A percentile compares a stretch with the other conserved stretches of the same genome.
Conservation (phyloP, 768 basidiomycete species). For the Pulveroboletus sp. region DNA sequence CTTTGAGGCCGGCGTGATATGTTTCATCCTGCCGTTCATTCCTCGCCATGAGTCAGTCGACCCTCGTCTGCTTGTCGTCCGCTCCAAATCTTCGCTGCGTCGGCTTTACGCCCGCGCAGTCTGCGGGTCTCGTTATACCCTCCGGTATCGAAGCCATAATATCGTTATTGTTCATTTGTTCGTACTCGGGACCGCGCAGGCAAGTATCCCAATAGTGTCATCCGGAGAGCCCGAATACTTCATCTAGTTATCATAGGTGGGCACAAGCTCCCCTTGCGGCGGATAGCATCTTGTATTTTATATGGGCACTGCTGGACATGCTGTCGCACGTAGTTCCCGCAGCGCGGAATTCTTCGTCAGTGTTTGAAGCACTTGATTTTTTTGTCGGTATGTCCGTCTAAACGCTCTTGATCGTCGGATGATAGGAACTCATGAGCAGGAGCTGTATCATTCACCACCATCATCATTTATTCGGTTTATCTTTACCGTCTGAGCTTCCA, state of each 20-base stretch:
- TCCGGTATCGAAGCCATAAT: conserved; percentile 60
- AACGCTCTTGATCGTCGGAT: not conserved
- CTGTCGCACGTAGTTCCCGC: conserved; percentile 53
- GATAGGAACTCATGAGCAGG: conserved; percentile 27
- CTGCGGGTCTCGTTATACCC: conserved; percentile 54
- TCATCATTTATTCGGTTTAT: conserved; percentile 60
- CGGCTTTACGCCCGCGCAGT: conserved; percentile 45
- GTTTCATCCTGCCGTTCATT: conserved; percentile 24
- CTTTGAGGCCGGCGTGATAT: conserved; percentile 32
- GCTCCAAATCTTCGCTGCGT: conserved; percentile 70
- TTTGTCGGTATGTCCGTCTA: conserved; percentile 49
- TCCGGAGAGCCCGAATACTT: not conserved
- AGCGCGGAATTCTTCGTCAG: conserved; percentile 40
- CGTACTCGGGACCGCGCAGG: conserved; percentile 47
- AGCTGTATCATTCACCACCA: conserved; percentile 57
- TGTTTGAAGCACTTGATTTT: conserved; percentile 55
- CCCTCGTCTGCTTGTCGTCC: conserved; percentile 62
- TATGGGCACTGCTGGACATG: conserved; percentile 57
- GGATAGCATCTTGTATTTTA: conserved; percentile 60
- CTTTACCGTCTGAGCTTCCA: conserved; percentile 53
- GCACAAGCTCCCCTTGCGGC: conserved; percentile 54
- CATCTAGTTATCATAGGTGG: conserved; percentile 31
- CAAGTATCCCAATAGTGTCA: conserved; percentile 29
- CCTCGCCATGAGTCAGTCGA: conserved; percentile 36
- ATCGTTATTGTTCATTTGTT: conserved; percentile 47